Base-by-base conservation (phyloP, 441 rosid species). In the Manihot esculenta region DNA sequence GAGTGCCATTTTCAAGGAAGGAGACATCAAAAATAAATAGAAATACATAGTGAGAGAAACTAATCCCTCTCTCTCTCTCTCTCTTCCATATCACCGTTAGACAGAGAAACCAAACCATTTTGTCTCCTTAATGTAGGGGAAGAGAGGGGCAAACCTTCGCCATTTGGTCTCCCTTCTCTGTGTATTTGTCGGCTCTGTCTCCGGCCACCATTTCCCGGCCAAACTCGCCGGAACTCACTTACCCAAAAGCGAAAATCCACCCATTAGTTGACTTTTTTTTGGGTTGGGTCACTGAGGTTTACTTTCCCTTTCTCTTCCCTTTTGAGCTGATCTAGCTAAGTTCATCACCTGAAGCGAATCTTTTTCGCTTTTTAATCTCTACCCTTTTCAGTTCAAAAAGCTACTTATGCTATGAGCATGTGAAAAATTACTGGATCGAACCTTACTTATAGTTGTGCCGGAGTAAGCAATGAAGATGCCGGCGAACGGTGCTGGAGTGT, bases 121-220 rank as follows among this genome's bases (percentile, higher is more conserved):
- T 82, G 85, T 84, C 81, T 80, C 85, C 84, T 59, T 20, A 26
- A 30, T 78, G 84, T 78, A 50, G 85, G 82, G 82, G 80, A 75
- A 77, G 79, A 74, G 47, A 54, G 84, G 85, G 82, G 75, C 84
- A 69, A 85, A 68, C 70, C 72, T 70, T 76, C 76, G 61, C 63
- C 84, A 66, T 76, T 74, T 70, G 78, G 82, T 78, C 82, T 74
- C 62, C 24, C 33, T 27, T 50, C 60, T 48, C 49, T 62, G 21
- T 74, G 49, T 50, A 65, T 56, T 70, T 47, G 23, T 74, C 60
- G 77, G 69, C 70, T 33, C 14, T 53, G 41, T 60, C 64, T 60
- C 60, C 61, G 65, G 70, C 56, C 18, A 15, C 13, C 64, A 61
- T 61, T 38, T 61, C 49, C 60, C 51, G 66, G 70, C 64, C 12